A percentile compares a stretch with the other conserved stretches of the same genome.
Conservation (phyloP, 192 early-diverging fungal genomes). For the Backusella westeae region DNA sequence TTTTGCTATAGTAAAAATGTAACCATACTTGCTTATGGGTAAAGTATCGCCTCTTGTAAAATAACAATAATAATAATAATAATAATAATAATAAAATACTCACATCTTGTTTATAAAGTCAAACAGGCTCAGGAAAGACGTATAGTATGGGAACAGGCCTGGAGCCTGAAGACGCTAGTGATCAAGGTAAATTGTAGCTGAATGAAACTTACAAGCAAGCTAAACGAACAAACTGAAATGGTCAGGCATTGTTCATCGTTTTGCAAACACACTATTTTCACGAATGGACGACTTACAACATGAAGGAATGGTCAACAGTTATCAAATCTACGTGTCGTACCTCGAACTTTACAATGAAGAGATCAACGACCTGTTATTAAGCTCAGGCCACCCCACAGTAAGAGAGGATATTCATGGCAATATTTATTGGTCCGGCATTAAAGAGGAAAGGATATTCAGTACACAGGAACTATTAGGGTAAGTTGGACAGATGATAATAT, state of each 20-base stretch:
- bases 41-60: constrained; percentile 9
- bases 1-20: constrained; percentile 66
- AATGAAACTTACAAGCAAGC: background rate
- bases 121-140: constrained; percentile 94
- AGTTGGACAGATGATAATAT: no score
- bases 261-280: constrained; percentile 59
- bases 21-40: constrained; percentile 88
- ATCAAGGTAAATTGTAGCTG: background rate
- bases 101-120: constrained; percentile 12
- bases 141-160: constrained; percentile 89
- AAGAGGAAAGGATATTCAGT: constrained; percentile 68
- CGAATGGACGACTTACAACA: constrained; percentile 16
- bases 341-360: constrained; percentile 98
- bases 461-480: constrained; percentile 61
- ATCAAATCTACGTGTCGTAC: constrained; percentile 73
- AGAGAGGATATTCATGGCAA: constrained; percentile 79
- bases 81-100: no score
- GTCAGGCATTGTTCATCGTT: constrained; percentile 63
- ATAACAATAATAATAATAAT: no score
- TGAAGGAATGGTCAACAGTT: constrained; percentile 27
- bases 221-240: background rate
- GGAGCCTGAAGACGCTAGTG: constrained; percentile 17
- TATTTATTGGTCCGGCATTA: constrained; percentile 80
- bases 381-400: constrained; percentile 36
- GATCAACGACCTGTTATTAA: constrained; percentile 78